Conservation (phyloP, 495 filamentous ascomycete species). For the Chaetomium cochliodes region DNA sequence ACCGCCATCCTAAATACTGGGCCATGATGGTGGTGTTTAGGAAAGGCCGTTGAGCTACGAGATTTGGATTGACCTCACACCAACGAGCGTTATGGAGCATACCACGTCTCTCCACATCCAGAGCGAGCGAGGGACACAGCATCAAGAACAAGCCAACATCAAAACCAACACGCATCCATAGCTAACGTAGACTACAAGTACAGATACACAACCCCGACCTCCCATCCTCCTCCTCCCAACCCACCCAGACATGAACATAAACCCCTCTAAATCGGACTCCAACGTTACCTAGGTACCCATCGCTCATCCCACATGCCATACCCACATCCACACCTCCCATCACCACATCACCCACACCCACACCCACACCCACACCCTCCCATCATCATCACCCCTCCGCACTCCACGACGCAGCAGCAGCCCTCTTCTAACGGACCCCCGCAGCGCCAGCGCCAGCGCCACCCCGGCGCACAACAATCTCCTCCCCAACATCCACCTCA, state of each 20-base stretch:
- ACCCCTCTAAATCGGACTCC: not conserved
- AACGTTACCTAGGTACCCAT: not conserved
- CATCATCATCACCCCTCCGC: not conserved
- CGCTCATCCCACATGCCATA: constrained; percentile 4
- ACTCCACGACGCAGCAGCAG: not conserved
- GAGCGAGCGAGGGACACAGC: too few species aligned
- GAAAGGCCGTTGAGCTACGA: too few species aligned
- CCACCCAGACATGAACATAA: not conserved
- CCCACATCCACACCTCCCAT: too few species aligned
- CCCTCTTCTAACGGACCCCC: constrained; percentile 22
- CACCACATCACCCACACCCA: not conserved
- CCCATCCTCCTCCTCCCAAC: not conserved
- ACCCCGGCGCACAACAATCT: constrained; percentile 25
- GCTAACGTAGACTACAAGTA: constrained; percentile 26
- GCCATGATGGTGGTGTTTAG: too few species aligned
- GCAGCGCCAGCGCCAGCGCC: too few species aligned
- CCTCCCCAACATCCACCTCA: constrained; percentile 35
- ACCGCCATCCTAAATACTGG: too few species aligned
- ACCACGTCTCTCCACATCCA: too few species aligned
- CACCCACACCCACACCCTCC: too few species aligned
- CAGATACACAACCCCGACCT: constrained; percentile 20
- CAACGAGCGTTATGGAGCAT: too few species aligned
- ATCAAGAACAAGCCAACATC: not conserved
- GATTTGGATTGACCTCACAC: too few species aligned
- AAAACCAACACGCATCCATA: constrained; percentile 13